Evolutionary conservation across 129 eudicot genomes (phyloP).

Genomic region (Glebionis coronaria): DNA sequence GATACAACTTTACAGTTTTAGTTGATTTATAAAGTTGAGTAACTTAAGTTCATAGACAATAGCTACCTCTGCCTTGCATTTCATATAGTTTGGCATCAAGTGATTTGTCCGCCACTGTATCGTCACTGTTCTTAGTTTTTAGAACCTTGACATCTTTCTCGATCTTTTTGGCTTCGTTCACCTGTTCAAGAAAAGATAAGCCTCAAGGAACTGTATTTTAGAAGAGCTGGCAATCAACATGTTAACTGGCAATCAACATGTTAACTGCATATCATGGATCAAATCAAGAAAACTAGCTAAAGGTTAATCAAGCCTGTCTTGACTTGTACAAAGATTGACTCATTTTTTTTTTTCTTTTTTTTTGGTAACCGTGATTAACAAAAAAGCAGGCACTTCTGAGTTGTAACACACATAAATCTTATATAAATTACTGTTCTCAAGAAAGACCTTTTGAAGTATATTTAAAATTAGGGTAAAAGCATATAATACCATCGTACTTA

Average conservation of each 20-base stretch:
- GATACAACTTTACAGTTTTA: background rate
- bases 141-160: conserved; percentile 83
- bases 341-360: no score
- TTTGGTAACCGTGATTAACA: no score
- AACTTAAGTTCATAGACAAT: conserved; percentile 6
- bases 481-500: no score
- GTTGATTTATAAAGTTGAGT: background rate
- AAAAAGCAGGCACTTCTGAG: background rate
- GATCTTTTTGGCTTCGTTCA: conserved; percentile 61
- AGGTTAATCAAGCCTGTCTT: background rate
- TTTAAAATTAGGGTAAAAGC: no score
- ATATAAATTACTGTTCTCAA: no score
- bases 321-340: background rate
- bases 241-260: no score
- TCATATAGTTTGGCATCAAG: conserved; percentile 78
- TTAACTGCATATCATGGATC: no score
- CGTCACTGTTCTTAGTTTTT: conserved; percentile 62
- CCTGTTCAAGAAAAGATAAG: conserved; percentile 34
- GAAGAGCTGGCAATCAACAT: no score
- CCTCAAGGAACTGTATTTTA: background rate
- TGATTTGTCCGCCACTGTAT: conserved; percentile 57
- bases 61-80: conserved; percentile 73
- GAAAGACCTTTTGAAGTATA: no score
- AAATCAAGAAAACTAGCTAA: no score
- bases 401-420: background rate